These are phyloP conservation scores for Calonectria fujianensis DNA, from an alignment of 2,329 filamentous ascomycete genomes.

Conservation along the genomic window DNA sequence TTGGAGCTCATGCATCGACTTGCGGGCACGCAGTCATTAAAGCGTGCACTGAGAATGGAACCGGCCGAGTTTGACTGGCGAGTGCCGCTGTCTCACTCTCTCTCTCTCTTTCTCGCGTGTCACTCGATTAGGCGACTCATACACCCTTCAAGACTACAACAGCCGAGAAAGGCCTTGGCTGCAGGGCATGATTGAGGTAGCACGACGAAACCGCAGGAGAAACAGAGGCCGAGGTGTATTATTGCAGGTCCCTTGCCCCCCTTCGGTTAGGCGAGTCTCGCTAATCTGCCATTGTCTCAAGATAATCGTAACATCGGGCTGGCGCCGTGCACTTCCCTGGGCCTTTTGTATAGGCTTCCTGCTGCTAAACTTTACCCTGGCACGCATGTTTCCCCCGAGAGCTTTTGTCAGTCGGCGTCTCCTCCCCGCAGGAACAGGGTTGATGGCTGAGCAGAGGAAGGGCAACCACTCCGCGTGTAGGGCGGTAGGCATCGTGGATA, in stretches of 20 bases:
- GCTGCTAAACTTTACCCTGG: no score
- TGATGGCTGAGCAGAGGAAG: no score
- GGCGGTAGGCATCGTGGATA: no score
- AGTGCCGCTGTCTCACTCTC: background rate
- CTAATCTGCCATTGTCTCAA: slow-evolving; percentile 5
- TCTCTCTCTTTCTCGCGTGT: background rate
- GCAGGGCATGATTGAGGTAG: slow-evolving; percentile 36
- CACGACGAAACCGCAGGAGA: slow-evolving; percentile 39
- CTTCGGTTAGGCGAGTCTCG: background rate
- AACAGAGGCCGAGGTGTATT: slow-evolving; percentile 39
- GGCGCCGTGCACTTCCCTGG: no score
- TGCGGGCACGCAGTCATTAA: slow-evolving; percentile 45
- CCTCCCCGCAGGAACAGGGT: no score
- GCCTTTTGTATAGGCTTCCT: no score
- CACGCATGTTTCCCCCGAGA: no score
- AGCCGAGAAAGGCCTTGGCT: slow-evolving; percentile 49
- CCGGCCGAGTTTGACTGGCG: slow-evolving; percentile 50
- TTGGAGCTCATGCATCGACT: slow-evolving; percentile 44
- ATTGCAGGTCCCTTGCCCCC: background rate
- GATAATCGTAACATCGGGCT: slow-evolving; percentile 45
- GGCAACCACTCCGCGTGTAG: no score
- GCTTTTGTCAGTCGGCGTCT: no score
- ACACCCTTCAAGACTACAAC: slow-evolving; percentile 18
- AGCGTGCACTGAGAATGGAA: slow-evolving; percentile 48
- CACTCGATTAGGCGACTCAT: background rate